A percentile compares a stretch with the other conserved stretches of the same genome.
These are phyloP conservation scores for Debaryomyces fabryi DNA, from an alignment of 1,139 yeast genomes.

Conservation along the genomic window DNA sequence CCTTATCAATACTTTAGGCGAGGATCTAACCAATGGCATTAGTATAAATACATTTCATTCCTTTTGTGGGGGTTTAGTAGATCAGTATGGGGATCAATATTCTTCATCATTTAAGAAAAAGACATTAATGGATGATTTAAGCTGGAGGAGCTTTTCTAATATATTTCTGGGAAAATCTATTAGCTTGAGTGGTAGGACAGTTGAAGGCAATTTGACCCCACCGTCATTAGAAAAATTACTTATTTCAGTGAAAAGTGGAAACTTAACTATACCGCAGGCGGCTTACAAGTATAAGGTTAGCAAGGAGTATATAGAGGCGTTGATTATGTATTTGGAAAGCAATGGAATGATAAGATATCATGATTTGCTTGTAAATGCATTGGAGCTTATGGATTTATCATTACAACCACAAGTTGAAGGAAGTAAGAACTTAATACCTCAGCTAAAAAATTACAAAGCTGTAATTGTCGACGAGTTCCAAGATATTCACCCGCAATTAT, in stretches of 20 bases:
- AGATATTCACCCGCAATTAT: conserved; percentile 60
- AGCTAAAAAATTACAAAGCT: conserved; percentile 30
- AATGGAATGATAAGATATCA: conserved; percentile 42
- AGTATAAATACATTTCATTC: conserved; percentile 66
- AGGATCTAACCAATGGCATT: conserved; percentile 32
- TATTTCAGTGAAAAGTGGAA: conserved; percentile 34
- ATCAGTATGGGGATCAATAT: conserved; percentile 34
- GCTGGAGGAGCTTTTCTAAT: conserved; percentile 49
- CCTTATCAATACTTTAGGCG: conserved; percentile 32
- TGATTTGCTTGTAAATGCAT: conserved; percentile 38
- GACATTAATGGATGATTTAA: conserved; percentile 52
- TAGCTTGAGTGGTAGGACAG: conserved; percentile 24
- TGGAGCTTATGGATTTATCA: conserved; percentile 27
- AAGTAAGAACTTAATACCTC: conserved; percentile 21
- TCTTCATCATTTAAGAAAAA: conserved; percentile 28
- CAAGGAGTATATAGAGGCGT: conserved; percentile 23
- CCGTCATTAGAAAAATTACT: conserved; percentile 36
- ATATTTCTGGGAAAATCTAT: conserved; percentile 34
- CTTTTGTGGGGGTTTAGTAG: conserved; percentile 53
- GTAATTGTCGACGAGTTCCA: conserved; percentile 77
- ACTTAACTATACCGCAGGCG: conserved; percentile 26
- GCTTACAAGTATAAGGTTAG: conserved; percentile 27
- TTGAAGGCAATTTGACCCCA: conserved; percentile 30
- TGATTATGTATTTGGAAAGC: conserved; percentile 25
- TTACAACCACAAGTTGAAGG: conserved; percentile 3